Evolutionary conservation across 495 filamentous ascomycete genomes (phyloP), one percentile per base, ranked within the genome.

Genomic region (Tetracladium setigerum): DNA sequence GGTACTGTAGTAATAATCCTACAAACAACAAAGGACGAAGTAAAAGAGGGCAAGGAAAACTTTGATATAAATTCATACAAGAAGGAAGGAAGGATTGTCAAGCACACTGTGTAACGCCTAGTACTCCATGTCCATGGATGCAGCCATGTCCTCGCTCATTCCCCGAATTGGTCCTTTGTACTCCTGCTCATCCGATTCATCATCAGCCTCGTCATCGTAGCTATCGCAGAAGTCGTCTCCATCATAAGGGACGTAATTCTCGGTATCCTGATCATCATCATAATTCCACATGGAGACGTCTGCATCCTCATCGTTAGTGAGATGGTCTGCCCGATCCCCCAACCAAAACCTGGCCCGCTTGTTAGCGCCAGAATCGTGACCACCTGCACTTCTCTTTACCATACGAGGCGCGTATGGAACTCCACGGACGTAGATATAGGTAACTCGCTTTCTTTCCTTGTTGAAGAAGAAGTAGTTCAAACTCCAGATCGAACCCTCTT

Each of bases 381-480:
- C 44, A 39, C 40, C 42, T 15, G 35, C 33, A 55, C 41, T 44
- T 56, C 63, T 59, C 14, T 62, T 58, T 24, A 42, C 39, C n/a
- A 52, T 41, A 37, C 53, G 66, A 49, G 82, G 70, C 47, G 95
- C 74, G 8, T 91, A 84, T 7, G 87, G 89, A 31, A 95, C 73
- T 9, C 87, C 89, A 41, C 89, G 79, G 30, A 96, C 72, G 58
- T 95, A 92, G 30, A 98, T 66, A 62, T 97, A 97, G 56, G 87
- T 91, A 16, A 98, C 90, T n/a, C 92, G 78, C 69, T 97, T 98
- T 56, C 79, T 76, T 16, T 78, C 68, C 54, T 90, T 95, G 71
- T 92, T 95, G 76, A 95, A 97, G 66, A 97, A 95, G 71, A 98
- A 95, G 64, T 94, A 95, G 62, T 96, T 87, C 47, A 88, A 70